Evolutionary conservation across 148 eudicot genomes (phyloP), one percentile per base, ranked within the genome.

Genomic region (Mesembryanthemum crystallinum): DNA sequence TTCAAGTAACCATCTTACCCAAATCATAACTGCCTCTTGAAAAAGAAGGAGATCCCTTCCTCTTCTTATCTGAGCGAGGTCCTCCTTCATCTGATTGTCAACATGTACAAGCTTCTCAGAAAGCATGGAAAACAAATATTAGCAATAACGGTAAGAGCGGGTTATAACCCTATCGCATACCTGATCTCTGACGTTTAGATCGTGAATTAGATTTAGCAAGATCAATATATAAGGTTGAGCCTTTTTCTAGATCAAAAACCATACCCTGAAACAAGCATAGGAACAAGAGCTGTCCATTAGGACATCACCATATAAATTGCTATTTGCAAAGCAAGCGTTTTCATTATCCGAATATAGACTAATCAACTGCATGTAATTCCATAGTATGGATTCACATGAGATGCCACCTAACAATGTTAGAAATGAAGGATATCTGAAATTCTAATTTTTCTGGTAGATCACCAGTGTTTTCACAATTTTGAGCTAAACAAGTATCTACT

Each of bases 141-240:
- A 7, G 64, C 13, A 6, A 73, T 28, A 43, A 27, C 12, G 17
- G 43, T 66, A 69, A 0, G 9, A 58, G 25, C 1, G 55, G 32
- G 63, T 51, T 11, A 8, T 59, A 75, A 6, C 9, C 78, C 58
- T 15, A 28, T 21, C 21, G 75, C 69, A 5, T 79, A 92, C 99
- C 99, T 80, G 76, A 47, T 85, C 99, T 88, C 73, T 86, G 82
- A 65, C 99, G 97, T 80, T 95, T 95, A 57, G 99, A 88, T 80
- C 94, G 84, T 32, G 99, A 92, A 81, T 95, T 95, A 74, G 97
- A 89, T 86, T 95, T 95, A 77, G 99, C 99, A 69, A 92, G 96
- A 74, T 95, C 96, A 82, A 95, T 86, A 73, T 83, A 81, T 67
- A 95, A 84, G 73, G 91, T 88, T 42, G 99, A 95, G 9, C 94